Conservation (phyloP, 2,329 filamentous ascomycete genomes). For the Lomentospora prolificans region DNA sequence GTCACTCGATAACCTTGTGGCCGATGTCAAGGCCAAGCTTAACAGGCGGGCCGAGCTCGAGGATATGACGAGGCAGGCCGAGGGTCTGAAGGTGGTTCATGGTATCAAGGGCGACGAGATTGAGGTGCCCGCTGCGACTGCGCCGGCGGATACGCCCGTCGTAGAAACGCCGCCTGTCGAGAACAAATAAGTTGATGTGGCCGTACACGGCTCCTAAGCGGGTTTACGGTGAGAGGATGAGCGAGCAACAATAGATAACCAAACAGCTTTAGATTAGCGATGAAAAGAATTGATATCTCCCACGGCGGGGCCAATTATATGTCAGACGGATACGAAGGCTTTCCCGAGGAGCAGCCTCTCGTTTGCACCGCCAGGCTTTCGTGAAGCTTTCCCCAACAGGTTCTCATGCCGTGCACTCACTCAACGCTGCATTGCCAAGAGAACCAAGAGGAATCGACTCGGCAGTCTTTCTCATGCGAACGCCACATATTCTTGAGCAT, state of each 20-base stretch:
- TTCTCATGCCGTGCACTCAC: no score
- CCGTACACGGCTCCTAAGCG: neutral
- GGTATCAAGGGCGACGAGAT: slow-evolving; percentile 28
- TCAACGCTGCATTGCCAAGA: no score
- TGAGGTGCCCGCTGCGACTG: neutral
- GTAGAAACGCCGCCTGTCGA: slow-evolving; percentile 10
- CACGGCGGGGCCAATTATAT: no score
- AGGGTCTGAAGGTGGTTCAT: slow-evolving; percentile 35
- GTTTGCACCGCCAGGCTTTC: no score
- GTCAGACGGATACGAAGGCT: no score
- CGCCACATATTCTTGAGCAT: no score
- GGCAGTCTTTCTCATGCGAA: no score
- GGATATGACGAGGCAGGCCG: slow-evolving; percentile 29
- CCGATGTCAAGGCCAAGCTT: slow-evolving; percentile 46
- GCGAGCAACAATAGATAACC: neutral
- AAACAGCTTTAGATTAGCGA: no score
- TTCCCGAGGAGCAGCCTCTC: no score
- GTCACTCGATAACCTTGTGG: slow-evolving; percentile 49
- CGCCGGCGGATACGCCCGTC: slow-evolving; percentile 7
- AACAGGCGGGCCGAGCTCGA: slow-evolving; percentile 34
- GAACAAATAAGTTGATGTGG: slow-evolving; percentile 10
- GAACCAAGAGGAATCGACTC: no score
- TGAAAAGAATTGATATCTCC: neutral
- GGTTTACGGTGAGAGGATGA: neutral
- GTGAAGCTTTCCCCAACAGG: no score